These are phyloP conservation scores for Daldinia grandis DNA, from an alignment of 495 filamentous ascomycete genomes.

Conservation along the genomic window DNA sequence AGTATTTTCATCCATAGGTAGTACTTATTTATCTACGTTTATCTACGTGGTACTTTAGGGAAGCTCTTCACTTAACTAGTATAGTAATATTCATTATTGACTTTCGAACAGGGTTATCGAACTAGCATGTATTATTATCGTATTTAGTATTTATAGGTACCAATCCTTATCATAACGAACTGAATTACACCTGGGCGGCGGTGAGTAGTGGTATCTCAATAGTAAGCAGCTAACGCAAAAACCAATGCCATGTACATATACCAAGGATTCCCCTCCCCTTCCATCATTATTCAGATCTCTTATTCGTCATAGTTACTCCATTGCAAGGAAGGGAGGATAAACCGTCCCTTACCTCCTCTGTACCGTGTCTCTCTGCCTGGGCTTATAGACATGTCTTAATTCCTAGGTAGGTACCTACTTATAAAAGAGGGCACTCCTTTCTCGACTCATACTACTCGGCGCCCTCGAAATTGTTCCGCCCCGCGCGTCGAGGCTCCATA, in stretches of 20 bases:
- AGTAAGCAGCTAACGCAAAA: slow-evolving; percentile 4
- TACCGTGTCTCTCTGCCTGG: background rate
- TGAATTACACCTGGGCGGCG: background rate
- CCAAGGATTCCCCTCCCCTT: background rate
- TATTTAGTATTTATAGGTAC: too few relatives aligned
- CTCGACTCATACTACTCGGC: slow-evolving; percentile 5
- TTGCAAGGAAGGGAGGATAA: background rate
- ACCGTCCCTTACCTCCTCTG: background rate
- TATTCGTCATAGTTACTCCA: background rate
- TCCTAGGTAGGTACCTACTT: background rate
- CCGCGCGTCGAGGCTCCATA: slow-evolving; percentile 42
- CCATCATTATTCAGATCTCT: background rate
- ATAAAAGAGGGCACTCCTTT: too few relatives aligned
- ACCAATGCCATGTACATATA: background rate
- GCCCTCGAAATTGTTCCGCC: slow-evolving; percentile 24
- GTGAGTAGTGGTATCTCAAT: slow-evolving; percentile 27
- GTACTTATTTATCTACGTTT: background rate
- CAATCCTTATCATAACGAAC: background rate
- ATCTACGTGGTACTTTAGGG: background rate
- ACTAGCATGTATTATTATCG: background rate
- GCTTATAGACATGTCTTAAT: too few relatives aligned
- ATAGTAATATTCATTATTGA: background rate
- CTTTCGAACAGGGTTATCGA: background rate
- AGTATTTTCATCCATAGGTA: too few relatives aligned
- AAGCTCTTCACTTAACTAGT: background rate